These are phyloP conservation scores for Aureobasidium sp. DNA, from an alignment of 2,329 filamentous ascomycete species.

Conservation along the genomic window DNA sequence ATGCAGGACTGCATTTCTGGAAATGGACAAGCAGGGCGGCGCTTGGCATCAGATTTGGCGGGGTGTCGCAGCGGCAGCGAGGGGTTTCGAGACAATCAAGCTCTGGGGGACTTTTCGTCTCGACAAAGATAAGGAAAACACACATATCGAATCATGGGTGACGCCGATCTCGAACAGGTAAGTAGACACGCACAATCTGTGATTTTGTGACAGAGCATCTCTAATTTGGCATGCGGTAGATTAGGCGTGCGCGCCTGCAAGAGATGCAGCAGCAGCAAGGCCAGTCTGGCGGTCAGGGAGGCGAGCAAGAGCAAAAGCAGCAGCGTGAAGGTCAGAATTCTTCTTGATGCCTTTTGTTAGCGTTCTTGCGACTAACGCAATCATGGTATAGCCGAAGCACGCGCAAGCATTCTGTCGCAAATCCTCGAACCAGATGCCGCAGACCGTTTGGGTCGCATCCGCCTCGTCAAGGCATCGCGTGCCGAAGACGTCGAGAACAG, in stretches of 20 bases:
- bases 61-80: neutral
- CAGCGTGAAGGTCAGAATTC: conserved; percentile 31
- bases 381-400: conserved; percentile 55
- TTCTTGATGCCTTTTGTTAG: neutral
- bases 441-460: conserved; percentile 87
- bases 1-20: neutral
- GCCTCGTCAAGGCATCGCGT: conserved; percentile 87
- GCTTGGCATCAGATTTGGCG: conserved; percentile 4
- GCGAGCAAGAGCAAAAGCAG: conserved; percentile 54
- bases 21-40: neutral
- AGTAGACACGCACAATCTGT: conserved; percentile 12
- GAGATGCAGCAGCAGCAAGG: conserved; percentile 73
- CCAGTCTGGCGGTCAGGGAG: conserved; percentile 39
- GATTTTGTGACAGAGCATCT: neutral
- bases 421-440: conserved; percentile 92
- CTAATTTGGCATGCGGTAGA: conserved; percentile 45
- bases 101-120: conserved; percentile 10
- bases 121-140: conserved; percentile 1
- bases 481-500: conserved; percentile 87
- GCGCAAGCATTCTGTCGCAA: conserved; percentile 72
- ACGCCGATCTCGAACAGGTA: conserved; percentile 60
- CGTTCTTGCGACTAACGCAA: neutral
- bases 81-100: neutral
- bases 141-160: conserved; percentile 44
- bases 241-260: conserved; percentile 83